phyloP scores from a whole-genome alignment of 768 basidiomycete genomes.

The Hericium alpestre region DNA sequence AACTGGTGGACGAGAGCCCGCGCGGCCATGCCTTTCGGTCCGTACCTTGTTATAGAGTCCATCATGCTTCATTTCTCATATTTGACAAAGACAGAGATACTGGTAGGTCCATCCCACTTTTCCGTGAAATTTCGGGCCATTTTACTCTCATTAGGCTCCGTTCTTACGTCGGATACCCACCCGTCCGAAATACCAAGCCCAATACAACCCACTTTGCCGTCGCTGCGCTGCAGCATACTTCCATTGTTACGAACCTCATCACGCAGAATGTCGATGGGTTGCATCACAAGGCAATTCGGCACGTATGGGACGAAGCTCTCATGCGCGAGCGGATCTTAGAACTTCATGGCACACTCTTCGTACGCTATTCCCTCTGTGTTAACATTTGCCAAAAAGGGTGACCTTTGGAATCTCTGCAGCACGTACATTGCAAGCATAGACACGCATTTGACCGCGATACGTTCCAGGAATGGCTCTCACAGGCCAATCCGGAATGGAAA shows the following conservation, averaged over 20 bases:
- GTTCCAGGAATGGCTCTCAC: slow-evolving; percentile 68
- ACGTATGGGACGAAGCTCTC: slow-evolving; percentile 29
- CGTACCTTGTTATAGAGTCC: slow-evolving; percentile 11
- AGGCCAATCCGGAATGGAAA: slow-evolving; percentile 72
- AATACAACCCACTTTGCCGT: slow-evolving; percentile 87
- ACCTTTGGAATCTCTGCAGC: slow-evolving; percentile 25
- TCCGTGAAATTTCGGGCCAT: neutral
- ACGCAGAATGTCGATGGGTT: slow-evolving; percentile 96
- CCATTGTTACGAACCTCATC: slow-evolving; percentile 50
- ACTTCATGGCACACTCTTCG: slow-evolving; percentile 83
- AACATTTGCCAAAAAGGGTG: neutral
- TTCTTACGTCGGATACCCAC: slow-evolving; percentile 77
- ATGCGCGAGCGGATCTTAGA: slow-evolving; percentile 50
- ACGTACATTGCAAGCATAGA: slow-evolving; percentile 66
- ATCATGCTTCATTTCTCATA: neutral
- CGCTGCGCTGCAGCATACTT: slow-evolving; percentile 68
- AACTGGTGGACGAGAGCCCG: slow-evolving; percentile 62
- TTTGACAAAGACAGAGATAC: slow-evolving; percentile 61
- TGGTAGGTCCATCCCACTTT: slow-evolving; percentile 35
- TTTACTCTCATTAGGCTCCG: slow-evolving; percentile 35
- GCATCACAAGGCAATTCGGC: slow-evolving; percentile 65
- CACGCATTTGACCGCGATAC: slow-evolving; percentile 55
- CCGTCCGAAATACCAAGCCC: slow-evolving; percentile 71
- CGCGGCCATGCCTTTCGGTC: slow-evolving; percentile 67
- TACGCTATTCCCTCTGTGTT: slow-evolving; percentile 22